Base-by-base conservation (phyloP, 306 rosid species). In the Ziziphus jujuba region DNA sequence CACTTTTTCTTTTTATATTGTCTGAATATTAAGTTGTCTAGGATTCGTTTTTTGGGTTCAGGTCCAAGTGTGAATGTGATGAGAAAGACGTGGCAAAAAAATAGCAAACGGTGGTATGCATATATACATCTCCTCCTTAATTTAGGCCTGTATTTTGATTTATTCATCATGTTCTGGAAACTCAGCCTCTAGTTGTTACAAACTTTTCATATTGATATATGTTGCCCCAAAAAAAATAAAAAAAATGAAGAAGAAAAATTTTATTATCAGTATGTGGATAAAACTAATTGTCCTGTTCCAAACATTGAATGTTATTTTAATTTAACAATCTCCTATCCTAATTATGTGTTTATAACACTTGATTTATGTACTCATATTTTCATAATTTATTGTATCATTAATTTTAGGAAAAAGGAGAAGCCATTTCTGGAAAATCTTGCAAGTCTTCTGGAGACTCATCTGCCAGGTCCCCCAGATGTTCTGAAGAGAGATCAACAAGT, bases 11-110 rank as follows among this genome's bases (percentile, higher is more conserved):
- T 36, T 56, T 8, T 10, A 12, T 33, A 19, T 49, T 16, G 58
- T 34, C 25, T 36, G 54, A 72, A 66, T 75, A 47, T 55, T 66
- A 69, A 63, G 70, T 70, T 65, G 59, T 15, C 49, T 61, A 70
- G 80, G 64, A 75, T 75, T 60, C 68, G 74, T 75, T 79, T 79
- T 62, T 24, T 79, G 54, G 84, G 80, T 69, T 45, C 80, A 60
- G 77, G 59, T 65, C 67, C 75, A 54, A 34, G 49, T 19, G 64
- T 75, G 45, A 52, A 71, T 52, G 38, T 20, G 48, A 51, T 79
- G 59, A 79, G 66, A 70, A 71, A 45, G 70, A 55, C 36, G 44
- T 75, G 84, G 84, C 66, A 33, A 58, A 70, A 63, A 60, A 79
- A 79, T 55, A 70, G 71, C 57, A 71, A 58, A 59, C 44, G 28